A percentile compares a stretch with the other conserved stretches of the same genome.
These are phyloP conservation scores for Ceratocystis colombiana DNA, from an alignment of 2,329 filamentous ascomycete species.

Conservation along the genomic window DNA sequence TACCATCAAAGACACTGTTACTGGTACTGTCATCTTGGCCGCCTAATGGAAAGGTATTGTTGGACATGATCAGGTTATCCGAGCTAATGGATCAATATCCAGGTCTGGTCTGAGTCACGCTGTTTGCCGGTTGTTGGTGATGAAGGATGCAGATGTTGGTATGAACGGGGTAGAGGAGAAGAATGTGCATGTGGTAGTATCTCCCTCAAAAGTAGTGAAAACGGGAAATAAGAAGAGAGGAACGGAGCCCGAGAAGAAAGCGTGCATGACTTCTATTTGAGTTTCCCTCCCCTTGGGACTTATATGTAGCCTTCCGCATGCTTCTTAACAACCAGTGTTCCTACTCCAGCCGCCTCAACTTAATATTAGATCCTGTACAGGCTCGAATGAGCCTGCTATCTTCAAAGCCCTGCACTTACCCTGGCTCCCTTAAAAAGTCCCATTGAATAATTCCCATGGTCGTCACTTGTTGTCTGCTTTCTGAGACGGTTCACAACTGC, in stretches of 20 bases:
- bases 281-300: background rate
- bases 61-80: constrained; percentile 28
- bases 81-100: background rate
- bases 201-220: background rate
- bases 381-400: background rate
- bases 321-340: background rate
- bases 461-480: background rate
- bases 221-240: background rate
- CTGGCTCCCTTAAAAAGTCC: background rate
- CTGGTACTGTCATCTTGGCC: constrained; percentile 28
- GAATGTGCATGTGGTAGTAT: too few relatives aligned
- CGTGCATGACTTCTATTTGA: constrained; percentile 7
- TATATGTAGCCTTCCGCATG: background rate
- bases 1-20: constrained; percentile 37
- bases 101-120: background rate
- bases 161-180: too few relatives aligned
- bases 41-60: constrained; percentile 38
- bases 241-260: background rate
- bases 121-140: background rate
- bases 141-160: background rate
- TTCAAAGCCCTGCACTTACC: background rate
- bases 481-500: background rate
- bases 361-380: background rate
- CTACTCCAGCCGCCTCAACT: background rate
- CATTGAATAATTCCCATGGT: background rate